Percentiles rank a stretch among this genome's conserved stretches.
phyloP scores from a whole-genome alignment of 129 eudicot genomes.

The Pulicaria dysenterica region DNA sequence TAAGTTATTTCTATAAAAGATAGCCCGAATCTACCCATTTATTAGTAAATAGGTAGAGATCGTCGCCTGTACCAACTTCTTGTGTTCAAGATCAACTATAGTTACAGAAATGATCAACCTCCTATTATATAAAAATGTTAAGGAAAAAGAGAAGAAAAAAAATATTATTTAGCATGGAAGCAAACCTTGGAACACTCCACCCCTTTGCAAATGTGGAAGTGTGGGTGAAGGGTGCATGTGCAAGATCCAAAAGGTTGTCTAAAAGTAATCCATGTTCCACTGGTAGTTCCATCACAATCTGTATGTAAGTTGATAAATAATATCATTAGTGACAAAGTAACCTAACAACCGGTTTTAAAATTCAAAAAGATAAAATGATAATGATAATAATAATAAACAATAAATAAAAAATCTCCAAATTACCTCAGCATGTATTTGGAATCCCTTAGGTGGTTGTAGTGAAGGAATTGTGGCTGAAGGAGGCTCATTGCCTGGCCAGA shows the following conservation, averaged over 20 bases:
- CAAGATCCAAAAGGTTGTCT: constrained; percentile 96
- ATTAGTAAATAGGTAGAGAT: neutral
- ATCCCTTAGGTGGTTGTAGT: constrained; percentile 81
- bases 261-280: constrained; percentile 96
- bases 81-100: neutral
- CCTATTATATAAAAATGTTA: neutral
- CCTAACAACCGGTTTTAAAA: neutral
- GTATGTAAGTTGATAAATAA: neutral
- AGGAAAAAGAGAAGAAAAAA: neutral
- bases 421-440: constrained; percentile 96
- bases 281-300: constrained; percentile 97
- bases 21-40: neutral
- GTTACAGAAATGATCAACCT: neutral
- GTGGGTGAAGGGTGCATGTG: constrained; percentile 96
- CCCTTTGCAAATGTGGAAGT: constrained; percentile 98
- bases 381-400: too few species aligned
- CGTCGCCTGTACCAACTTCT: neutral
- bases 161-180: constrained; percentile 1
- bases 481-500: constrained; percentile 96
- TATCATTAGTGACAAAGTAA: neutral
- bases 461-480: constrained; percentile 77
- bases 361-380: too few species aligned
- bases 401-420: neutral
- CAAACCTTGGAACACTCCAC: constrained; percentile 94
- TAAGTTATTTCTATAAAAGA: neutral